Percentiles rank a stretch among this genome's conserved stretches.
phyloP scores from a whole-genome alignment of 306 rosid genomes.

The Ormosia emarginata region DNA sequence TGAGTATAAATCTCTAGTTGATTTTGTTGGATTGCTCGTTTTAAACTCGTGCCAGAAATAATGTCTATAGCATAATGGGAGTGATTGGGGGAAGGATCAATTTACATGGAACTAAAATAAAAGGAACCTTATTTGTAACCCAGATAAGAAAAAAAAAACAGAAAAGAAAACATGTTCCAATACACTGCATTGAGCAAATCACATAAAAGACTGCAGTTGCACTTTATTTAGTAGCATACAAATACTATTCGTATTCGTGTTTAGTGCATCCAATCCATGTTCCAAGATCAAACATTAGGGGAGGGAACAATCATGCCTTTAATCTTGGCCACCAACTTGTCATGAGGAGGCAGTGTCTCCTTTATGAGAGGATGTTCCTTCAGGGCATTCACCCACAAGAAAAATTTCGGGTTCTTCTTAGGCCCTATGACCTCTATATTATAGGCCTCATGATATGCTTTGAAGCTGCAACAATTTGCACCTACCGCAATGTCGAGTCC shows the following conservation, averaged over 20 bases:
- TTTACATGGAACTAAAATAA: neutral
- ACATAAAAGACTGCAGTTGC: neutral
- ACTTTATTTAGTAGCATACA: neutral
- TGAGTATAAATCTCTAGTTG: neutral
- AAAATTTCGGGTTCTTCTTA: conserved; percentile 17
- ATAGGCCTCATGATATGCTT: conserved; percentile 30
- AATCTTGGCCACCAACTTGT: conserved; percentile 29
- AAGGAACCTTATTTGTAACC: neutral
- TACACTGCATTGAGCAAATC: neutral
- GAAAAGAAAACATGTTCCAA: neutral
- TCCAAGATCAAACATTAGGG: neutral
- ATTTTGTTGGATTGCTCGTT: neutral
- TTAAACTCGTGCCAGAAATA: neutral
- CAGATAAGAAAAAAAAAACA: too few relatives aligned
- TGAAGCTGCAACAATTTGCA: conserved; percentile 15
- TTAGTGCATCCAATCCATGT: neutral
- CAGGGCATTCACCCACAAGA: conserved; percentile 39
- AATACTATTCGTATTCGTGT: neutral
- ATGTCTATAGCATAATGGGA: neutral
- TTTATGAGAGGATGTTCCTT: conserved; percentile 37
- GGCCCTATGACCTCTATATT: neutral
- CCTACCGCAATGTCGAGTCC: conserved; percentile 47
- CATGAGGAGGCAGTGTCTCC: conserved; percentile 43
- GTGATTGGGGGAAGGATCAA: neutral
- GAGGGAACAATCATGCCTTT: neutral